phyloP scores from a whole-genome alignment of 2,329 filamentous ascomycete species.

The Podosphaera xanthii region DNA sequence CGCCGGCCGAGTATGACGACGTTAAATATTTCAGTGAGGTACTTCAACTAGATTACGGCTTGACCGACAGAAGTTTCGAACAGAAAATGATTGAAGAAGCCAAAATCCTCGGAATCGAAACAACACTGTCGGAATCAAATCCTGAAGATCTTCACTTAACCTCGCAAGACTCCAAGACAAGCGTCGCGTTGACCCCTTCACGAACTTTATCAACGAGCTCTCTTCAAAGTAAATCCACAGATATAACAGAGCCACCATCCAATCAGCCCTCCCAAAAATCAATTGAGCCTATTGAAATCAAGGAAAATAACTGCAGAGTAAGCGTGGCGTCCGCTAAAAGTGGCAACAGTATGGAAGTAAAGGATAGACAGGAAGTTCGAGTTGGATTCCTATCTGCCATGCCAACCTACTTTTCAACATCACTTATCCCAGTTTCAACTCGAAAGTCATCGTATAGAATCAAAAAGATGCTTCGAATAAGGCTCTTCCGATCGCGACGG shows the following conservation, averaged over 20 bases:
- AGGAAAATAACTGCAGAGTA: conserved; percentile 5
- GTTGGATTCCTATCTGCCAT: conserved; percentile 4
- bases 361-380: conserved; percentile 6
- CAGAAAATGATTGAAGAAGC: conserved; percentile 11
- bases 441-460: conserved; percentile 11
- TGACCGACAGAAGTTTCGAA: conserved; percentile 12
- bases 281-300: conserved; percentile 4
- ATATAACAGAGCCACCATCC: conserved; percentile 12
- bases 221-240: conserved; percentile 11
- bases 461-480: conserved; percentile 11
- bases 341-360: conserved; percentile 12
- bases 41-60: conserved; percentile 10
- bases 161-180: conserved; percentile 11
- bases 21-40: conserved; percentile 13
- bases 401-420: conserved; percentile 9
- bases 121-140: conserved; percentile 6
- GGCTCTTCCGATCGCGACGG: conserved; percentile 8
- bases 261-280: conserved; percentile 6
- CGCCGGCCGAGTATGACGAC: conserved; percentile 10
- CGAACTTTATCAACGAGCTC: conserved; percentile 12
- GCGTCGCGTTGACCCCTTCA: conserved; percentile 8
- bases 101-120: conserved; percentile 12
- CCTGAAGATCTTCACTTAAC: conserved; percentile 3
- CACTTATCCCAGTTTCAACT: conserved; percentile 14
- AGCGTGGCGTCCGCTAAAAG: conserved; percentile 15